Base-by-base conservation (phyloP, 1,284 basidiomycete species). In the Ganoderma sp. region DNA sequence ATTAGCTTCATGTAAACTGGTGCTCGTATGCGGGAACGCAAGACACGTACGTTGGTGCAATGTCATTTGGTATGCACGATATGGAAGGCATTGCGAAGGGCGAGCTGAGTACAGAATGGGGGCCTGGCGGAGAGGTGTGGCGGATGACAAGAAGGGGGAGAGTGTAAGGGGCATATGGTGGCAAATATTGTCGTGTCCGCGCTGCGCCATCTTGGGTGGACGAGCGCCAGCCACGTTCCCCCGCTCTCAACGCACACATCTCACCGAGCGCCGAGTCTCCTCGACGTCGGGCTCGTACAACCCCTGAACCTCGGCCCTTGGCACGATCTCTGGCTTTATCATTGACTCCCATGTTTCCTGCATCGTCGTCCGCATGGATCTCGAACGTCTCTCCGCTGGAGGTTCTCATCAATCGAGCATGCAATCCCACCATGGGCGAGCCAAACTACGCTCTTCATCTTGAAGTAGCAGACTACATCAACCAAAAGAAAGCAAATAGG, bases 401-500 rank as follows among this genome's bases (percentile, higher is more conserved):
- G 73, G 79, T 89, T 34, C 85, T 93, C 69, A 85, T 93, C 73
- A 86, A 94, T 68, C 89, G 94, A 65, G 95, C 96, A 17, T 98
- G 96, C 80, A 95, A 97, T 75, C 93, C 97, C 1, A 88, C 90
- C 28, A 84, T 95, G 15, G 87, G 88, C 69, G 94, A 96, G 78
- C 95, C 96, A 22, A 98, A 99, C 80, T 93, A 97, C 81, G 91
- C 95, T 0, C 84, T 94, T 58, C 95, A 98, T 80, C 87, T 99
- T 72, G 96, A 99, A 80, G 90, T 99, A 58, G 95, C 96, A 39
- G 96, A 97, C 73, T 89, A 92, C 75, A 90, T 99, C 81, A 98
- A 97, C 80, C 84, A 85, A 73, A 99, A 98, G 84, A 99, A 99
- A 81, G 97, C 96, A 0, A 99, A 99, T 83, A 96, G 88, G 94